Base-by-base conservation (phyloP, 2,329 filamentous ascomycete genomes). In the Gnomoniopsis smithogilvyi region DNA sequence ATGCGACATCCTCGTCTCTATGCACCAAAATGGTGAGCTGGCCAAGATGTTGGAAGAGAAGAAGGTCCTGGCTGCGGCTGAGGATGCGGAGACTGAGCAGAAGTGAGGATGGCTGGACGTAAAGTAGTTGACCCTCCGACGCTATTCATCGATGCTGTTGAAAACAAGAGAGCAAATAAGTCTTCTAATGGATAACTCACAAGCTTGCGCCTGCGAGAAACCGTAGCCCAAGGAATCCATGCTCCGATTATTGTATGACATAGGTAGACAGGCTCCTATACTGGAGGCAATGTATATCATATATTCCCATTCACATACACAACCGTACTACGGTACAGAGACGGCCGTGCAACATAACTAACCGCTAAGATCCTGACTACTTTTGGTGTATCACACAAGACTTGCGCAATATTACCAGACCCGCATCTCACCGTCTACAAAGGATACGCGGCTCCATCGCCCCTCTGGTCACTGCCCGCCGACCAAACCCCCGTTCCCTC, bases 21-120 rank as follows among this genome's bases (percentile, higher is more conserved):
- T 99, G 95, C 94, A 98, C 78, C 91, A 97, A 77, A 96, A 91
- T 70, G 95, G 95, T 30, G 92, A 96, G 66, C 78, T 99, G 68
- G 91, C 92, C 10, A 96, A 96, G 81, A 75, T 98, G 72, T 80
- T 99, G 52, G 91, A 96, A 71, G 90, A 96, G 75, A 96, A 96
- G 81, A 86, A 86, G 63, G 91, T 98, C n/a, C 76, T 99, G 58
- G 85, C 88, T 17, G 75, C 81, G 2, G 73, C 76, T 2, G 81
- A 86, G 61, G 69, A 59, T 24, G 63, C 63, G n/a, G 71, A 74
- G 56, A 66, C 64, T n/a, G 67, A 68, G 51, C 68, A 64, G 61
- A 71, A 66, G 62, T 69, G 75, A 72, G 74, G 64, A 64, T 17
- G 38, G 2, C 33, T 17, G 22, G 11, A 21, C 22, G 12, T 19